Base-by-base conservation (phyloP, 768 basidiomycete genomes). In the Dentipellis fragilis region DNA sequence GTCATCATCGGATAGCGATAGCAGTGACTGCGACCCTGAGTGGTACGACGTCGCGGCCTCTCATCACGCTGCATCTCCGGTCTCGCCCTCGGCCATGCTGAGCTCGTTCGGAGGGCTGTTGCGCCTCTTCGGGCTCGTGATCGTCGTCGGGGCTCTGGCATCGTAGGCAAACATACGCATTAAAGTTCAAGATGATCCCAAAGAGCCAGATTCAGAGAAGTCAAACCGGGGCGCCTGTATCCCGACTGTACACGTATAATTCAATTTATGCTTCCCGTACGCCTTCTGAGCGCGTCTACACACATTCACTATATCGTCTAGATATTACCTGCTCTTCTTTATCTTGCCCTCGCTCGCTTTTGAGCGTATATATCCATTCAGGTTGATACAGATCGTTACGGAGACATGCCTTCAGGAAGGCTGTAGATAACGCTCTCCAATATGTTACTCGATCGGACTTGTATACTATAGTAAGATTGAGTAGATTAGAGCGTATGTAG, bases 1-100 rank as follows among this genome's bases (percentile, higher is more conserved):
- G 54, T 36, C 58, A 4, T 57, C 61, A 34, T 62, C 61, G 5
- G 61, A 62, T 8, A 51, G 61, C 40, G 61, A 62, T 23, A 49
- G 39, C 12, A 49, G 34, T 48, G 16, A 34, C 14, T 5, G 4
- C 14, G 48, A 23, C 22, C 19, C 23, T 16, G 48, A 23, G 48
- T 49, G 48, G 14, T 8, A 42, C 48, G 22, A 23, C 19, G 42
- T 19, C 10, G 42, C 51, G 54, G 34, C 59, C 57, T 39, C 56
- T 54, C 29, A 52, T 52, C 17, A 19, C 56, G 52, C 19, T 54
- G 5, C 51, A 50, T 12, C 52, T 60, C 42, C 48, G 14, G 55
- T 62, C 51, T 55, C 60, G 2, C 56, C 52, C 36, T 46, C 56
- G 48, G 52, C 57, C 23, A 59, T 58, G 10, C 17, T 60, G 38